A percentile compares a stretch with the other conserved stretches of the same genome.
Conservation (phyloP, 1,139 yeast species). For the Geotrichum reessii region DNA sequence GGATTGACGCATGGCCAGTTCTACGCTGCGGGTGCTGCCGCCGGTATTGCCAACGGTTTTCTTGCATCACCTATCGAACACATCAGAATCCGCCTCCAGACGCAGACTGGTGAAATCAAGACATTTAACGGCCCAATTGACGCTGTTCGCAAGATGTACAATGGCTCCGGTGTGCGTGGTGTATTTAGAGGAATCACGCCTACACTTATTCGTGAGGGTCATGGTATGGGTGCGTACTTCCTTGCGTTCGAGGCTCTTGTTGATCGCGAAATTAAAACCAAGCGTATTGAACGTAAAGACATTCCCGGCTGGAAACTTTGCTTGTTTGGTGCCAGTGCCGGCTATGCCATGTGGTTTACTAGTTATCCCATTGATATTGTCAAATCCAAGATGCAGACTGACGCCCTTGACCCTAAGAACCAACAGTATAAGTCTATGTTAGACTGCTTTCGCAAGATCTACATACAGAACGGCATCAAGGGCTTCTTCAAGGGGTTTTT, state of each 20-base stretch:
- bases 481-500: conserved; percentile 85
- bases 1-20: conserved; percentile 50
- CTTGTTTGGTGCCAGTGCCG: conserved; percentile 76
- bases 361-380: conserved; percentile 81
- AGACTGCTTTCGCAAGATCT: conserved; percentile 52
- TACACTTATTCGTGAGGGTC: conserved; percentile 73
- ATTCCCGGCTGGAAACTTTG: conserved; percentile 85
- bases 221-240: conserved; percentile 86
- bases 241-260: conserved; percentile 83
- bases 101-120: conserved; percentile 53
- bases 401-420: conserved; percentile 49
- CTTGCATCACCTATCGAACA: conserved; percentile 91
- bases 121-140: conserved; percentile 74
- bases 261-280: conserved; percentile 49
- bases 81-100: conserved; percentile 82
- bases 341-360: conserved; percentile 77
- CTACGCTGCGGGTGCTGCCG: conserved; percentile 76
- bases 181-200: conserved; percentile 75
- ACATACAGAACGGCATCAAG: conserved; percentile 51
- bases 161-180: conserved; percentile 52
- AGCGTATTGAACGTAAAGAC: conserved; percentile 50
- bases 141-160: conserved; percentile 57
- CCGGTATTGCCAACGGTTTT: conserved; percentile 83
- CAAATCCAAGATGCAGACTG: conserved; percentile 83
- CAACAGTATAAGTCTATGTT: conserved; percentile 45